Evolutionary conservation across 2,329 filamentous ascomycete genomes (phyloP).

Genomic region (Pseudogymnoascus sp.): DNA sequence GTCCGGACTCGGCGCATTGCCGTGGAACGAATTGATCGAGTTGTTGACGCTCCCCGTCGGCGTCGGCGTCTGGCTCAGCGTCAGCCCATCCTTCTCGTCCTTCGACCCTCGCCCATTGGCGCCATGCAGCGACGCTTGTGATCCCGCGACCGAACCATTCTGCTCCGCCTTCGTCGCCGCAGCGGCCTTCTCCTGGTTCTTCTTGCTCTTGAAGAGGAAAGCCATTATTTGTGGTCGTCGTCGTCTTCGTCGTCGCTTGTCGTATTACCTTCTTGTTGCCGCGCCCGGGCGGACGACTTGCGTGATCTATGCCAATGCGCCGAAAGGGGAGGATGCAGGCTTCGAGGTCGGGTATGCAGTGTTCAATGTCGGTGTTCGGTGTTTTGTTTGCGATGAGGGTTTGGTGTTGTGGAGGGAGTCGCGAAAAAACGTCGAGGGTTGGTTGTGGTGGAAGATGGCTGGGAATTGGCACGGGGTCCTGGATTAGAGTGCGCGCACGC

Average conservation of each 20-base stretch:
- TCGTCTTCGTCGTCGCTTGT: conserved; percentile 23
- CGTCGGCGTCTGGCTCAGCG: conserved; percentile 59
- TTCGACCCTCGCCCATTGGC: conserved; percentile 35
- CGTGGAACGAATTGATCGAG: conserved; percentile 60
- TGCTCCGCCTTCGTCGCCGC: conserved; percentile 25
- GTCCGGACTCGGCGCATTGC: conserved; percentile 26
- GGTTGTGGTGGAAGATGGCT: conserved; percentile 6
- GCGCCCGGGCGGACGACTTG: conserved; percentile 21
- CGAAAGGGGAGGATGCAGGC: not conserved
- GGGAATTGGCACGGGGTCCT: conserved; percentile 4
- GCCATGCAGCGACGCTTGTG: conserved; percentile 41
- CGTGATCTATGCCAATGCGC: conserved; percentile 19
- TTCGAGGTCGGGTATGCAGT: not conserved
- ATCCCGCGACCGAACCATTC: conserved; percentile 19
- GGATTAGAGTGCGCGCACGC: conserved; percentile 1
- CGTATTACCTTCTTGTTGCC: not conserved
- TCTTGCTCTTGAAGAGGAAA: conserved; percentile 78
- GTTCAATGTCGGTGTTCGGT: not conserved
- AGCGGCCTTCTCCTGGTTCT: conserved; percentile 56
- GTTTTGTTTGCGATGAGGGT: not conserved
- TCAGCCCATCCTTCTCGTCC: conserved; percentile 43
- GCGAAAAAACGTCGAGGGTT: conserved; percentile 6
- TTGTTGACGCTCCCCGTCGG: conserved; percentile 41
- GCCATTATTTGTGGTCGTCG: conserved; percentile 50
- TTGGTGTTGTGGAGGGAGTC: not conserved